Conservation (phyloP, 768 basidiomycete species). For the Macrolepiota albuminosa region DNA sequence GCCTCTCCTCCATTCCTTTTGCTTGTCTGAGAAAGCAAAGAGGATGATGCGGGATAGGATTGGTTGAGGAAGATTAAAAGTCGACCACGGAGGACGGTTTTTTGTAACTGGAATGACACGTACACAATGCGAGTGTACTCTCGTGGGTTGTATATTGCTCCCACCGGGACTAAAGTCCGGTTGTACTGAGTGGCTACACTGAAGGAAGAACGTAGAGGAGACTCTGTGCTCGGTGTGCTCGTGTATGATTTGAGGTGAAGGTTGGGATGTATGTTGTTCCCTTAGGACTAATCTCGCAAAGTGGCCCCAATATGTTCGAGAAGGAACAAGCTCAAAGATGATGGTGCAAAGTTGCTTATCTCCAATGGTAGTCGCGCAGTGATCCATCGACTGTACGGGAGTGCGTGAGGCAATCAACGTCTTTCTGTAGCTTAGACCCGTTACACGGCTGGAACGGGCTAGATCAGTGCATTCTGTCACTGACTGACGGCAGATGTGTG, state of each 20-base stretch:
- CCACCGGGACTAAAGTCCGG: constrained; percentile 4
- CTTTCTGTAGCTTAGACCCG: neutral
- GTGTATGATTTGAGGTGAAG: neutral
- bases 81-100: neutral
- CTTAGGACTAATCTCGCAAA: neutral
- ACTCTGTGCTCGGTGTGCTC: neutral
- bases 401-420: neutral
- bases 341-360: constrained; percentile 4
- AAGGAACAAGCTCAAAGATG: constrained; percentile 1
- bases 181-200: constrained; percentile 5
- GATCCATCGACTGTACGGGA: neutral
- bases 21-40: neutral
- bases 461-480: neutral
- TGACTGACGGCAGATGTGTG: neutral
- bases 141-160: neutral
- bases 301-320: constrained; percentile 5
- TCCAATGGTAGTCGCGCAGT: neutral
- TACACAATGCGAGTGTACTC: neutral
- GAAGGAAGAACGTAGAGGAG: constrained; percentile 2
- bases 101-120: constrained; percentile 4
- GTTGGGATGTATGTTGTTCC: neutral
- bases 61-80: constrained; percentile 4
- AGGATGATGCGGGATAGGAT: constrained; percentile 3
- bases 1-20: constrained; percentile 9
- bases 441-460: neutral